phyloP scores from a whole-genome alignment of 495 filamentous ascomycete species.

The Aspergillus nidulans region DNA sequence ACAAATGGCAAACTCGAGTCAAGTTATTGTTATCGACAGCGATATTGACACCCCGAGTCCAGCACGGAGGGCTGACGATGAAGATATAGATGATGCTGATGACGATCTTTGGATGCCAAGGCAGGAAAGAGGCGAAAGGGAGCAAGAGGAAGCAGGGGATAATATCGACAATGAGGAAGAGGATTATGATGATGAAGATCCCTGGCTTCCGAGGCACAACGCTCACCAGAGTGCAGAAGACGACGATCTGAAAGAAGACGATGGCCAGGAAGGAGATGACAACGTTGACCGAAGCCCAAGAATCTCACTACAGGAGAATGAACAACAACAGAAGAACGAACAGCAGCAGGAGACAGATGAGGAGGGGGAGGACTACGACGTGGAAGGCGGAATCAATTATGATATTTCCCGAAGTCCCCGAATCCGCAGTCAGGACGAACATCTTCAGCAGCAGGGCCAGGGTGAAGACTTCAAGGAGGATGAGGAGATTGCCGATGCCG shows the following conservation, averaged over 20 bases:
- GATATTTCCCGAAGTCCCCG: background rate
- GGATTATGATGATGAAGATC: background rate
- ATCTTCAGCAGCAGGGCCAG: background rate
- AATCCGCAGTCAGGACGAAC: background rate
- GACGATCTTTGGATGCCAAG: background rate
- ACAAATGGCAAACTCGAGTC: conserved; percentile 40
- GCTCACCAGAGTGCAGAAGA: background rate
- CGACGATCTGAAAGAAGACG: background rate
- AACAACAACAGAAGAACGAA: background rate
- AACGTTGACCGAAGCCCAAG: background rate
- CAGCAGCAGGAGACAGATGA: background rate
- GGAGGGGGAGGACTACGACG: background rate
- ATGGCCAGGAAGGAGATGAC: background rate
- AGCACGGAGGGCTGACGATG: background rate
- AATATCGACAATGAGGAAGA: background rate
- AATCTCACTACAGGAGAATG: background rate
- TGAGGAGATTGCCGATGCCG: conserved; percentile 15
- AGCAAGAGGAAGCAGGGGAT: background rate
- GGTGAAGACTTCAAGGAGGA: conserved; percentile 2
- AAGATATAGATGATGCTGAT: background rate
- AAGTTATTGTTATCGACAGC: conserved; percentile 50
- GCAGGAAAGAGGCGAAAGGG: background rate
- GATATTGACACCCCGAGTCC: conserved; percentile 27
- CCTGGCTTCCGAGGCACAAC: background rate
- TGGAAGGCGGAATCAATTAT: background rate